A percentile compares a stretch with the other conserved stretches of the same genome.
phyloP scores from a whole-genome alignment of 176 grass and related monocot genomes.

The Juncus effusus region DNA sequence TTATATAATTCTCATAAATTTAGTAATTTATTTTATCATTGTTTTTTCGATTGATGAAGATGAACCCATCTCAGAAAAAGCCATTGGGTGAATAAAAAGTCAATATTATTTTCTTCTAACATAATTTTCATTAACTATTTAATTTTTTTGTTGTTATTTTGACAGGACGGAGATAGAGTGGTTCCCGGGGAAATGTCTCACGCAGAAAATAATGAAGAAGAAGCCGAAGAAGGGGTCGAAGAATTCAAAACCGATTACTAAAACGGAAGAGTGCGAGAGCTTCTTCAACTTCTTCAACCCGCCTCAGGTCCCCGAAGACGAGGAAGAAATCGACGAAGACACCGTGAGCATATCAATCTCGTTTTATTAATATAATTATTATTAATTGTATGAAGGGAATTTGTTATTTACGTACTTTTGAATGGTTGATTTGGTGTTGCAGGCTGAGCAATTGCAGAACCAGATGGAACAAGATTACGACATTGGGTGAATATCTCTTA shows the following conservation, averaged over 20 bases:
- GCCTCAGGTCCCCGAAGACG: slow-evolving; percentile 88
- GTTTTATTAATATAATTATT: not conserved
- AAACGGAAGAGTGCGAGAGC: slow-evolving; percentile 88
- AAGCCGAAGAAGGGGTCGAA: slow-evolving; percentile 92
- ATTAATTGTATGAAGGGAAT: not conserved
- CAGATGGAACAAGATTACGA: slow-evolving; percentile 99
- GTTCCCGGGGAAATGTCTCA: slow-evolving; percentile 80
- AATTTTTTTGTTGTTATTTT: not conserved
- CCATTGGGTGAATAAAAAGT: too few relatives aligned
- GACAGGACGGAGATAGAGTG: slow-evolving; percentile 87
- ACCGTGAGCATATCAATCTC: slow-evolving; percentile 39
- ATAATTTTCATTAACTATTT: not conserved
- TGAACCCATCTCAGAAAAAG: slow-evolving; percentile 88
- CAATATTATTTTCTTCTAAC: too few relatives aligned
- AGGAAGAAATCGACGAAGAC: slow-evolving; percentile 94
- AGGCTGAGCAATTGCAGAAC: slow-evolving; percentile 92
- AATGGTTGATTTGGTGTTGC: slow-evolving; percentile 17
- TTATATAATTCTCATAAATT: too few relatives aligned
- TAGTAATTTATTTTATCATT: too few relatives aligned
- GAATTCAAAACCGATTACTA: slow-evolving; percentile 77
- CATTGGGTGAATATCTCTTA: slow-evolving; percentile 56
- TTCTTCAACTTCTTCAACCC: slow-evolving; percentile 99
- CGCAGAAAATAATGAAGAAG: slow-evolving; percentile 90
- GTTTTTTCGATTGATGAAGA: slow-evolving; percentile 62
- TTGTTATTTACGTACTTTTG: not conserved